Conservation (phyloP, 495 filamentous ascomycete genomes). For the Cudoniella acicularis region DNA sequence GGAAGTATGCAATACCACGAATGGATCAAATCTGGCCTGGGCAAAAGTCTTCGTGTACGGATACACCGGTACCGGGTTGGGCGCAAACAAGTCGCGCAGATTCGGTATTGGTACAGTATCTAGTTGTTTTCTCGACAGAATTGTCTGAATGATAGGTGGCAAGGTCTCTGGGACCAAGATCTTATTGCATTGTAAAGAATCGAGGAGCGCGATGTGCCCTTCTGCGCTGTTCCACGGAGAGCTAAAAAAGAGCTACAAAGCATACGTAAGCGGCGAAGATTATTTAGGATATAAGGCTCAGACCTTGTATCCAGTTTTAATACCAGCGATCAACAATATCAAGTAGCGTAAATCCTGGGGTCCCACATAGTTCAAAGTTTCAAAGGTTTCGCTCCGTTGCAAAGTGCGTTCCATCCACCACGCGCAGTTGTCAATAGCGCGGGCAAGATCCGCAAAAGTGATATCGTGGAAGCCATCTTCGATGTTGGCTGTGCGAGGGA, state of each 20-base stretch:
- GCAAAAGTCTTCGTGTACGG: constrained; percentile 24
- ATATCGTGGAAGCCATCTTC: background rate
- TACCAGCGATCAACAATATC: background rate
- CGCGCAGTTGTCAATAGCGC: background rate
- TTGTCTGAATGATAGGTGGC: no score
- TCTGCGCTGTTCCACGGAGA: background rate
- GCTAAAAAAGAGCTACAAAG: background rate
- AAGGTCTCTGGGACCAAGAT: no score
- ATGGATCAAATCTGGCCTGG: constrained; percentile 27
- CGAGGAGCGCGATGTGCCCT: no score
- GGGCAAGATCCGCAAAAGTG: background rate
- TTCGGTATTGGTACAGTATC: background rate
- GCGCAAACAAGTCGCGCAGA: background rate
- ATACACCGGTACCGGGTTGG: background rate
- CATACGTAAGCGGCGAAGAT: background rate
- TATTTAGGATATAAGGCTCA: background rate
- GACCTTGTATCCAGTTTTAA: background rate
- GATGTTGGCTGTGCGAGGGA: background rate
- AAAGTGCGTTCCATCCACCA: background rate
- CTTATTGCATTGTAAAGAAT: no score
- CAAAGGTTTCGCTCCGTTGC: constrained; percentile 16
- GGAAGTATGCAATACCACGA: constrained; percentile 28
- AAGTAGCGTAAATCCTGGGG: background rate
- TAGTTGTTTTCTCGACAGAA: no score
- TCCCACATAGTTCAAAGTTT: constrained; percentile 38